Evolutionary conservation across 208 protist genomes (phyloP), one percentile per base, ranked within the genome.

Genomic region (Tritrichomonas musculus): DNA sequence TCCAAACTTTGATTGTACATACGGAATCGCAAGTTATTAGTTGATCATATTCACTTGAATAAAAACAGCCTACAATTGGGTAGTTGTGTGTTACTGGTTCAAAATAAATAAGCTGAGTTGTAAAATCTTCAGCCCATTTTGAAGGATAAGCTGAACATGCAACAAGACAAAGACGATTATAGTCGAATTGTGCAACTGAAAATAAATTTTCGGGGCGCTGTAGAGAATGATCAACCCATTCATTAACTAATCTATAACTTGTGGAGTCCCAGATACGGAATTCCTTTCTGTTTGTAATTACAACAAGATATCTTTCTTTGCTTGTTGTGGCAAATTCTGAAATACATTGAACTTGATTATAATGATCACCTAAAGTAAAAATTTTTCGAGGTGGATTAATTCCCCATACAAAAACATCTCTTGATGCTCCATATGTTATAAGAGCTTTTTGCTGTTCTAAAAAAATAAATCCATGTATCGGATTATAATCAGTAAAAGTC

Each of bases 51-150:
- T 53, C 77, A 60, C 17, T 14, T 22, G 77, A 33, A 57, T 88
- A 88, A 39, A 60, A 88, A 60, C 41, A 88, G 27, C 77, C 77
- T 57, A 88, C 44, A 57, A 88, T 88, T 8, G 1, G 8, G 1
- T 49, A 36, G 57, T 57, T 88, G 39, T 88, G 77, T 33, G 77
- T 57, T 39, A 33, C 17, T 8, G 5, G 44, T 50, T 82, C 73
- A n/a, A 50, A 50, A 50, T 82, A 39, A 17, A 30, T 20, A 27
- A 47, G 27, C 4, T 82, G 44, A 1, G 73, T 50, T 20, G 73
- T 47, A 30, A 88, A 47, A 57, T 88, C 77, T 88, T 88, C 77
- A n/a, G 77, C 77, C 77, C 77, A 88, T 57, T 88, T 88, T 2
- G 41, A 20, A 20, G 77, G 77, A 47, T 53, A 88, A 20, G 77